These are phyloP conservation scores for Lasiosphaeria hispida DNA, from an alignment of 495 filamentous ascomycete species.

Conservation along the genomic window DNA sequence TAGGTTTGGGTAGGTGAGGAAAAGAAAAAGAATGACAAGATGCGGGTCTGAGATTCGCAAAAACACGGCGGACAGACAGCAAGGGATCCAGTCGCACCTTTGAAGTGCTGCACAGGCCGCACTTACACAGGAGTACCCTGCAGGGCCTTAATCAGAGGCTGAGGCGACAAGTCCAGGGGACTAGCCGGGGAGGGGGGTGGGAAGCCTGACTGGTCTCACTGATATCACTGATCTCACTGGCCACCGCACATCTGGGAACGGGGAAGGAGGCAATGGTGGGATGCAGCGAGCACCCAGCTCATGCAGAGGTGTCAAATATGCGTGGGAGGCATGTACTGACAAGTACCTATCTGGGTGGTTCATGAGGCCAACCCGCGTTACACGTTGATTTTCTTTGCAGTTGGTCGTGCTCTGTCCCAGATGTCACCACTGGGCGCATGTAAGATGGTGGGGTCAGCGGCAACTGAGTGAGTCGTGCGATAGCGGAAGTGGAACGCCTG, in stretches of 20 bases:
- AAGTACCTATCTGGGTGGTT: neutral
- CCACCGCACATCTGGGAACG: constrained; percentile 3
- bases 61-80: neutral
- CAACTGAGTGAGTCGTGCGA: constrained; percentile 9
- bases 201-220: no score
- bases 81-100: neutral
- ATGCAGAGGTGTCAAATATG: neutral
- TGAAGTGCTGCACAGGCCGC: neutral
- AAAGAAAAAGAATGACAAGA: constrained; percentile 7
- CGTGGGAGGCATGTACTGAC: neutral
- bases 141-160: constrained; percentile 6
- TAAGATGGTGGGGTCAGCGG: neutral
- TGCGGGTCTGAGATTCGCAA: constrained; percentile 10
- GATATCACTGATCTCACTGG: neutral
- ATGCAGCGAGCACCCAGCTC: neutral
- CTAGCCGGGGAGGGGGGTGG: neutral
- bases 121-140: constrained; percentile 4
- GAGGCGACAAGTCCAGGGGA: constrained; percentile 1
- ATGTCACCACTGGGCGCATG: constrained; percentile 4
- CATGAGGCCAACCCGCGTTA: no score
- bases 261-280: no score
- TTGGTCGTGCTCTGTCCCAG: neutral
- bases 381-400: neutral
- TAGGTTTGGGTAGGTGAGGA: neutral
- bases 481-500: neutral